Base-by-base conservation (phyloP, 805 yeast genomes). In the Maudiozyma saulgeensis region DNA sequence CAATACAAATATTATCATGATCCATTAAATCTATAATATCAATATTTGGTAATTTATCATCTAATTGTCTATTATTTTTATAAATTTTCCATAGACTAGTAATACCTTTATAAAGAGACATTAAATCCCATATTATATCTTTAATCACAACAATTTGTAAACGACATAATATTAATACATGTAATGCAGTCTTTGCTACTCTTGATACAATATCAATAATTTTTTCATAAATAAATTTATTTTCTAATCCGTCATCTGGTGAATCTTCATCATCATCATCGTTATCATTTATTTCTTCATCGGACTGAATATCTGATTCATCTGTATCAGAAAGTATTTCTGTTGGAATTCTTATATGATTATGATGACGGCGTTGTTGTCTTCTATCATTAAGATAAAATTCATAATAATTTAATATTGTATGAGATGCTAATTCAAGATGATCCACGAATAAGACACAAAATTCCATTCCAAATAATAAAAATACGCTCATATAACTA, bases 381-480 rank as follows among this genome's bases (percentile, higher is more conserved):
- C 18, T 13, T 34, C 47, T 34, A 21, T 49, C 48, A 15, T 56
- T n/a, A 35, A 47, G 16, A 45, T 58, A 52, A 41, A 82, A 61
- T 55, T 87, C 96, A 53, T 72, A 71, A 21, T 79, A 59, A 53
- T 81, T 80, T 44, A 61, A 43, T 4, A 49, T 26, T 11, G 62
- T 52, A 41, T 58, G 61, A 44, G 54, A 13, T 7, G 50, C 45
- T 21, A 64, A 35, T 38, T 61, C 60, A 15, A 80, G 56, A 25
- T 79, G 62, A 43, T 80, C 82, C 32, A 83, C 71, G 21, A 78
- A 75, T 51, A 83, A 70, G 50, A 87, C 69, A 2, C 84, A 82
- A 59, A 83, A 82, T 58, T 87, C 93, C 62, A 87, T 82, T 1
- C 89, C 90, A 63, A 87, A 82, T 47, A 83, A 72, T 40, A 85